phyloP scores from a whole-genome alignment of 2,329 filamentous ascomycete genomes.

The Epichloe sibirici region DNA sequence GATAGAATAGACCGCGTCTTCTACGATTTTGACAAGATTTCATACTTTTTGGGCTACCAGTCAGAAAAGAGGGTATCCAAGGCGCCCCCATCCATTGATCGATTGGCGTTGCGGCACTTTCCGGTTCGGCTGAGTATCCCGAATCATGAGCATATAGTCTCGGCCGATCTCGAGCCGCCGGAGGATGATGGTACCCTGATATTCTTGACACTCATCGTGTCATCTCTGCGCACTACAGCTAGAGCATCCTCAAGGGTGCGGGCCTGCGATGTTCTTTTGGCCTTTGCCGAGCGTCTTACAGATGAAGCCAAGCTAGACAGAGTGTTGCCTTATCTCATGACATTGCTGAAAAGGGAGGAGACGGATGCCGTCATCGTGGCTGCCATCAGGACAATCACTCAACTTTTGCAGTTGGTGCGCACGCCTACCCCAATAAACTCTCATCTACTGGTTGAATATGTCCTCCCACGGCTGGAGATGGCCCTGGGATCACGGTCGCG shows the following conservation, averaged over 20 bases:
- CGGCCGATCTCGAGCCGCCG: constrained; percentile 45
- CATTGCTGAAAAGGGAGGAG: constrained; percentile 61
- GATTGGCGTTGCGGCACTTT: constrained; percentile 51
- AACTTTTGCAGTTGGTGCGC: constrained; percentile 74
- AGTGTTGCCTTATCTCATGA: constrained; percentile 80
- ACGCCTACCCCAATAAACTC: constrained; percentile 73
- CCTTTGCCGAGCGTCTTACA: constrained; percentile 80
- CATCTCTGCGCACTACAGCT: constrained; percentile 79
- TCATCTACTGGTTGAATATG: constrained; percentile 56
- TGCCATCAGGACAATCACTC: constrained; percentile 75
- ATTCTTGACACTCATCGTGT: constrained; percentile 78
- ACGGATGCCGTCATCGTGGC: constrained; percentile 76
- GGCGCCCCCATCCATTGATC: constrained; percentile 16
- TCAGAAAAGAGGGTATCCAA: constrained; percentile 30
- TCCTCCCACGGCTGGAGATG: constrained; percentile 50
- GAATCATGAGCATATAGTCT: constrained; percentile 63
- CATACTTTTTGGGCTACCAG: constrained; percentile 76
- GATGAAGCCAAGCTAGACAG: constrained; percentile 94
- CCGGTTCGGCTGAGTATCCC: constrained; percentile 79
- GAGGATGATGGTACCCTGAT: constrained; percentile 85
- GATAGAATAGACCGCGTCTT: constrained; percentile 90
- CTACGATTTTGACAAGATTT: constrained; percentile 94
- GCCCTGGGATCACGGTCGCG: constrained; percentile 33
- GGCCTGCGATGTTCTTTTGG: constrained; percentile 82
- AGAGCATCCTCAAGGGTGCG: constrained; percentile 77